Conservation (phyloP, 2,329 filamentous ascomycete species). For the Myrmaecium sp. region DNA sequence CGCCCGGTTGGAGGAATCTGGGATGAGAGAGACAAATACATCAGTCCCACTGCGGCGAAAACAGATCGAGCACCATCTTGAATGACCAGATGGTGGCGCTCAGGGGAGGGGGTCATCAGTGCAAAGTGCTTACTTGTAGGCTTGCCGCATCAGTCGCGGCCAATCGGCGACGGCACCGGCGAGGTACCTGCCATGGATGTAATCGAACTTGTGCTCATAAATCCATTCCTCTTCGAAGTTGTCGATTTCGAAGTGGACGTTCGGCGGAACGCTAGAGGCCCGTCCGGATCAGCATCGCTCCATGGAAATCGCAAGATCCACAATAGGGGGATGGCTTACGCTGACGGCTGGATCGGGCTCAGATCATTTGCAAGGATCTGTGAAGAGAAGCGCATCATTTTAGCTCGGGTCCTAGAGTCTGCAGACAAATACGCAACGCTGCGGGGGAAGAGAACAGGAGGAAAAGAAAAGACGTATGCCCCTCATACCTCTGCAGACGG, state of each 20-base stretch:
- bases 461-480: too few relatives aligned
- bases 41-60: too few relatives aligned
- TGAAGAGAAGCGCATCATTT: background rate
- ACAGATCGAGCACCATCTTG: too few relatives aligned
- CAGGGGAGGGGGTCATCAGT: too few relatives aligned
- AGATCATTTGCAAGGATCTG: conserved; percentile 25
- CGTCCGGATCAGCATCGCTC: too few relatives aligned
- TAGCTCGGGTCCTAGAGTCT: too few relatives aligned
- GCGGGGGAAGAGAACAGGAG: too few relatives aligned
- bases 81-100: too few relatives aligned
- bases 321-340: too few relatives aligned
- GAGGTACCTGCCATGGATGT: conserved; percentile 15
- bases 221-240: conserved; percentile 21
- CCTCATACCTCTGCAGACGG: conserved; percentile 12
- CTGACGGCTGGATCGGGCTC: conserved; percentile 30
- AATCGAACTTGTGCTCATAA: conserved; percentile 9
- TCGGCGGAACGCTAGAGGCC: conserved; percentile 22
- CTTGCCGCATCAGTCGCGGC: conserved; percentile 12
- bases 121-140: conserved; percentile 14
- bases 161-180: conserved; percentile 16
- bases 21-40: too few relatives aligned
- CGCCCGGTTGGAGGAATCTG: conserved; percentile 4
- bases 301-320: too few relatives aligned
- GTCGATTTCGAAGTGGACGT: conserved; percentile 22
- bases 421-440: too few relatives aligned